These are phyloP conservation scores for Trichoderma erinaceum DNA, from an alignment of 495 filamentous ascomycete species.

Conservation along the genomic window DNA sequence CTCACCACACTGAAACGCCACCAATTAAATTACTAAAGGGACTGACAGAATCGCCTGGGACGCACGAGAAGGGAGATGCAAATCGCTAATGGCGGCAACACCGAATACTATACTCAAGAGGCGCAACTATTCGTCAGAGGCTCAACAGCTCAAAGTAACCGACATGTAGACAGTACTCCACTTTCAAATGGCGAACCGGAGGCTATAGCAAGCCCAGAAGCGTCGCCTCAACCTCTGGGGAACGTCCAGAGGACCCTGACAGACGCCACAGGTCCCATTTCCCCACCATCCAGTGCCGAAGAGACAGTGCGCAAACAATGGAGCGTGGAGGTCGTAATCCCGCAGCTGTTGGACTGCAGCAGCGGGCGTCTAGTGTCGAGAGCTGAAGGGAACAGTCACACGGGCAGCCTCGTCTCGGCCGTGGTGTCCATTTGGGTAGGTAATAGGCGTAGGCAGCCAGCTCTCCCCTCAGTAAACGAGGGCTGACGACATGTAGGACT, in stretches of 20 bases:
- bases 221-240: slow-evolving; percentile 8
- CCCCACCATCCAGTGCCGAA: slow-evolving; percentile 10
- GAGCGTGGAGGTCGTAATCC: neutral
- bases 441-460: neutral
- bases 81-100: neutral
- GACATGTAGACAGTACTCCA: neutral
- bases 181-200: neutral
- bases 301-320: neutral
- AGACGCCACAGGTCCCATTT: slow-evolving; percentile 1
- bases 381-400: neutral
- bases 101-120: neutral
- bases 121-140: neutral
- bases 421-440: neutral
- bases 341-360: neutral
- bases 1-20: neutral
- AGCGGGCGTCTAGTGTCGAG: neutral
- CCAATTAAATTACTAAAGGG: neutral
- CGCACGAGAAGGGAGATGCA: neutral
- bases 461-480: neutral
- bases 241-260: neutral
- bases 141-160: neutral
- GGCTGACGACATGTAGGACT: neutral
- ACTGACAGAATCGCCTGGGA: neutral
- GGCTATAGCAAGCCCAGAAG: neutral
- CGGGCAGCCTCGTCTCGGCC: neutral